A percentile compares a stretch with the other conserved stretches of the same genome.
phyloP scores from a whole-genome alignment of 495 filamentous ascomycete species.

The Opeltia flavorubescens region DNA sequence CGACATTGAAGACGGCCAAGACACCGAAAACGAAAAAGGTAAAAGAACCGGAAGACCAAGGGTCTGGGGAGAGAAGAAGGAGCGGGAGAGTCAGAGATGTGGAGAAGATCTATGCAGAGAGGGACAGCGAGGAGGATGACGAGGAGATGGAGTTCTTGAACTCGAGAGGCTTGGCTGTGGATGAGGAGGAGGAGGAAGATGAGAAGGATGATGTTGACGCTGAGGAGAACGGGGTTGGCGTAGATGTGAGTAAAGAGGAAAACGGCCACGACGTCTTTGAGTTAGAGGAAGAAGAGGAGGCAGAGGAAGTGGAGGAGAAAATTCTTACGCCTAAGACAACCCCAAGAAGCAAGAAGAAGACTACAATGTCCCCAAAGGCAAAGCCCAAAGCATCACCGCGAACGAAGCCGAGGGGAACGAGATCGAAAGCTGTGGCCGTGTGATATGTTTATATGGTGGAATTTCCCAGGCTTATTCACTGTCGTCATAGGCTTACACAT shows the following conservation, averaged over 20 bases:
- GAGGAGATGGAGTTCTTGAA: slow-evolving; percentile 35
- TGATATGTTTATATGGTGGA: too few relatives aligned
- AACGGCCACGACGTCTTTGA: too few relatives aligned
- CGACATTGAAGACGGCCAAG: slow-evolving; percentile 23
- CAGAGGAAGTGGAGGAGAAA: background rate
- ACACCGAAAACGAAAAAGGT: slow-evolving; percentile 24
- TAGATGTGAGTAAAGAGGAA: background rate
- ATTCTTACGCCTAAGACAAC: background rate
- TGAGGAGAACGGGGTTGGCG: background rate
- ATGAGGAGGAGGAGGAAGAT: slow-evolving; percentile 9
- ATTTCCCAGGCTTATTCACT: too few relatives aligned
- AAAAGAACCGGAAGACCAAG: slow-evolving; percentile 21
- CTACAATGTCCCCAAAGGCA: background rate
- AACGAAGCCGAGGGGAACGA: background rate
- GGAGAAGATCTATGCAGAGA: slow-evolving; percentile 39
- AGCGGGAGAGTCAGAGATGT: slow-evolving; percentile 24
- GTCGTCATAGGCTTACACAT: too few relatives aligned
- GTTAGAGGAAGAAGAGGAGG: background rate
- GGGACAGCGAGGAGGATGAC: slow-evolving; percentile 44
- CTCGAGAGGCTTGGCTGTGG: slow-evolving; percentile 18
- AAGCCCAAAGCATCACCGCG: background rate
- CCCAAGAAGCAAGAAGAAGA: background rate
- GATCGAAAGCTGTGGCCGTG: background rate
- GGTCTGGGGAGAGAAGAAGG: slow-evolving; percentile 24
- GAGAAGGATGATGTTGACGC: background rate